Evolutionary conservation across 73 alveolate species (phyloP).

Genomic region (Paramecium caudatum): DNA sequence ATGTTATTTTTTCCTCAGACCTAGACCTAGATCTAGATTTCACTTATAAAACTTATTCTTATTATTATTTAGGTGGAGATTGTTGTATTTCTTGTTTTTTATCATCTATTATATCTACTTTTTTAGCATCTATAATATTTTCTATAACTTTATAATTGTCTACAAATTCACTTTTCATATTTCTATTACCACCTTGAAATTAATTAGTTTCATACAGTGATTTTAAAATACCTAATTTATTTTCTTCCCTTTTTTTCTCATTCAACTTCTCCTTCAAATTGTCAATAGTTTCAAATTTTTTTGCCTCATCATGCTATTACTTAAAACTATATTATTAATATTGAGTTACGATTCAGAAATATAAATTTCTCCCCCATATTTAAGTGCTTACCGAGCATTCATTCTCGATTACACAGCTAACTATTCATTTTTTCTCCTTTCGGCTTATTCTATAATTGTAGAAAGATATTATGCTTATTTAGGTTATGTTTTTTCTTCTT

Average conservation of each 20-base stretch:
- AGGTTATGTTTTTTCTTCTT: background rate
- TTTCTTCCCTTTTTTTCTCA: conserved; percentile 12
- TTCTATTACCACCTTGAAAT: background rate
- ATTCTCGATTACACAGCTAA: background rate
- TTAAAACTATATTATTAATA: background rate
- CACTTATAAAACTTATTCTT: background rate
- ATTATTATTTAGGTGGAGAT: background rate
- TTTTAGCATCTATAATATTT: background rate
- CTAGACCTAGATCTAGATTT: conserved; percentile 60
- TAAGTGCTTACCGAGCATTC: background rate
- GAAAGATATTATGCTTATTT: background rate
- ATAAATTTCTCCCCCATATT: conserved; percentile 15
- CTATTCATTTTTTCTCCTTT: conserved; percentile 38
- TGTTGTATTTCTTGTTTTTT: background rate
- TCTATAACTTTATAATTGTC: conserved; percentile 32
- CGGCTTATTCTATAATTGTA: background rate
- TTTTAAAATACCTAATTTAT: background rate
- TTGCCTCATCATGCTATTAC: background rate
- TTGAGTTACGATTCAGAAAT: background rate
- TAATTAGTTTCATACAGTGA: conserved; percentile 6
- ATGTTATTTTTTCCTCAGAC: background rate
- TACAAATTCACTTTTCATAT: background rate
- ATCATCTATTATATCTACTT: background rate
- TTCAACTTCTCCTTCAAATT: conserved; percentile 7
- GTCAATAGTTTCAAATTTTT: background rate